Conservation (phyloP, 345 rosid species). For the Euphorbia lathyris region DNA sequence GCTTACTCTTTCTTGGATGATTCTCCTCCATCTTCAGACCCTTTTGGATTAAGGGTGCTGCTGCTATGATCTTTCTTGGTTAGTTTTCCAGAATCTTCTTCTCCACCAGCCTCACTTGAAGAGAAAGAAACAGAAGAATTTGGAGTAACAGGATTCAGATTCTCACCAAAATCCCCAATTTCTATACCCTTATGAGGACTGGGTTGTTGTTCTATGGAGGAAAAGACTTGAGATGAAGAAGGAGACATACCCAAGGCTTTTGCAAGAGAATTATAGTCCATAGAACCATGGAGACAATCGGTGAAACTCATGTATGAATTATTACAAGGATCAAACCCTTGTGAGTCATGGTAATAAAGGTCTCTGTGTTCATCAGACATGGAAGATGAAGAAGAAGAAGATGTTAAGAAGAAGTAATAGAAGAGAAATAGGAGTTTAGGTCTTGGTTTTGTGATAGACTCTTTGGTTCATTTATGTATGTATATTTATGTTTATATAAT, state of each 20-base stretch:
- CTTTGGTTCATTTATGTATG: neutral
- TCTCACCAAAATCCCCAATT: constrained; percentile 4
- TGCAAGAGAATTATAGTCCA: constrained; percentile 51
- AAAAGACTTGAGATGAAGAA: constrained; percentile 13
- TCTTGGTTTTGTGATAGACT: constrained; percentile 13
- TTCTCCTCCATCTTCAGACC: constrained; percentile 21
- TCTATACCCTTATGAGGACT: neutral
- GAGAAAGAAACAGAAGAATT: constrained; percentile 35
- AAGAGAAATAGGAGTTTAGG: neutral
- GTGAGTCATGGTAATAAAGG: constrained; percentile 37
- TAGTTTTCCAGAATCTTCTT: constrained; percentile 16
- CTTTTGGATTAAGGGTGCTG: constrained; percentile 8
- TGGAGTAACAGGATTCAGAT: constrained; percentile 16
- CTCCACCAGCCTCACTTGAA: constrained; percentile 30
- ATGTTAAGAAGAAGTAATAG: constrained; percentile 2
- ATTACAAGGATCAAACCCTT: constrained; percentile 30
- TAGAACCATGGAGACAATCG: constrained; percentile 56
- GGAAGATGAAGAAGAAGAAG: constrained; percentile 16
- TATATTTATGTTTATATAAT: neutral
- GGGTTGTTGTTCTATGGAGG: constrained; percentile 7
- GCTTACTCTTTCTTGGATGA: constrained; percentile 28
- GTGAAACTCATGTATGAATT: constrained; percentile 48
- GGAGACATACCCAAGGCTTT: constrained; percentile 39
- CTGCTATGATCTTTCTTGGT: constrained; percentile 5
- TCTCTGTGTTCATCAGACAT: constrained; percentile 77